Evolutionary conservation across 441 rosid genomes (phyloP).

Genomic region (Bocquillonia castaneifolia): DNA sequence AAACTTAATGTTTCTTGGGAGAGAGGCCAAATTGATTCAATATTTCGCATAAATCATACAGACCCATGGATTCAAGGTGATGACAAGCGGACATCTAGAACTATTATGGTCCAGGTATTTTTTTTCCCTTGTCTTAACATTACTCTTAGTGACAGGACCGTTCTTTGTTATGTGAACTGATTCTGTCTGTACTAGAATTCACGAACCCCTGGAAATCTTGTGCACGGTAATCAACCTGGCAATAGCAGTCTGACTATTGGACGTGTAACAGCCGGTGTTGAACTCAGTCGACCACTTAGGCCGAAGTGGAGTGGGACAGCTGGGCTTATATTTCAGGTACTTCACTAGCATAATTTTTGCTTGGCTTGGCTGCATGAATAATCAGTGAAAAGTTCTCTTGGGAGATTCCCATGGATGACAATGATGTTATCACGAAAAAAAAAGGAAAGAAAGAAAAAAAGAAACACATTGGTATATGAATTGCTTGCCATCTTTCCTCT

Average conservation of each 20-base stretch:
- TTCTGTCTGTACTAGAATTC: slow-evolving; percentile 56
- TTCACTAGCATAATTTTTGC: slow-evolving; percentile 3
- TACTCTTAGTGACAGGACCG: slow-evolving; percentile 9
- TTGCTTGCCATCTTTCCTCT: neutral
- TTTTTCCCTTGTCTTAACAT: slow-evolving; percentile 4
- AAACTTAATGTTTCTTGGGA: slow-evolving; percentile 83
- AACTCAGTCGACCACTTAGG: slow-evolving; percentile 84
- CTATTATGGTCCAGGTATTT: slow-evolving; percentile 82
- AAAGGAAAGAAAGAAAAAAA: neutral
- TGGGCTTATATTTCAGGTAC: slow-evolving; percentile 84
- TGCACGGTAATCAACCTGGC: slow-evolving; percentile 74
- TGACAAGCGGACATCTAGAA: slow-evolving; percentile 81
- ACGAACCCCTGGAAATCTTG: slow-evolving; percentile 85
- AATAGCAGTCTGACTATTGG: slow-evolving; percentile 64
- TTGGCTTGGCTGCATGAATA: neutral
- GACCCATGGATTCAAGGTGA: slow-evolving; percentile 99
- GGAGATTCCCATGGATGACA: slow-evolving; percentile 1
- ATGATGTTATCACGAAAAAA: neutral
- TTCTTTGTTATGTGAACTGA: slow-evolving; percentile 19
- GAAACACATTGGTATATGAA: neutral
- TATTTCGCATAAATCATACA: slow-evolving; percentile 82
- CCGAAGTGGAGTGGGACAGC: slow-evolving; percentile 95
- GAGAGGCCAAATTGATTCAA: slow-evolving; percentile 91
- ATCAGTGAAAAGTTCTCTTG: neutral
- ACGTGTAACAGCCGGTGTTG: slow-evolving; percentile 75